Evolutionary conservation across 2,329 filamentous ascomycete genomes (phyloP).

Genomic region (Macrophomina pseudophaseolina): DNA sequence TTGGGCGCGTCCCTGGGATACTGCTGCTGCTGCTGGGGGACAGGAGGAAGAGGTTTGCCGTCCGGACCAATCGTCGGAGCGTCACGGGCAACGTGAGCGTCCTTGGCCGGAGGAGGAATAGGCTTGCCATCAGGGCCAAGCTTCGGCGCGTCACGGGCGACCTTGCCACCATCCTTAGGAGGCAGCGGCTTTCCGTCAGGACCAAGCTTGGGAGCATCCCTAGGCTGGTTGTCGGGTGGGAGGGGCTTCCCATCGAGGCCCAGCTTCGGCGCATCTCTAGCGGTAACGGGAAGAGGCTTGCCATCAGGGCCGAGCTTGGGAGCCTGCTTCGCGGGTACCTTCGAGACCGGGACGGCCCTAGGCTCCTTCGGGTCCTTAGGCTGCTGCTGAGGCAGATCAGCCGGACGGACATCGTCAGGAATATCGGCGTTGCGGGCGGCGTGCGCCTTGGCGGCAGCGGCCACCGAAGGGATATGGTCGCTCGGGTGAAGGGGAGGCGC

Average conservation of each 20-base stretch:
- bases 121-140: not conserved
- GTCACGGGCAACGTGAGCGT: conserved; percentile 4
- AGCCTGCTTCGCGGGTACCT: not conserved
- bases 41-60: not conserved
- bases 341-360: not conserved
- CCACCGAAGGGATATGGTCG: not conserved
- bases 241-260: not conserved
- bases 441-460: not conserved
- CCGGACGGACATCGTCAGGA: conserved; percentile 4
- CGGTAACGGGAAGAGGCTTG: not conserved
- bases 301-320: not conserved
- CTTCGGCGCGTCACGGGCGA: not conserved
- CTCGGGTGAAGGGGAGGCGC: not conserved
- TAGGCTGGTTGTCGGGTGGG: not conserved
- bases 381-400: conserved; percentile 8
- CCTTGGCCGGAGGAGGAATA: not conserved
- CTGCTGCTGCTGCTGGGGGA: too few species aligned
- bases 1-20: not conserved
- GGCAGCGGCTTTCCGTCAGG: not conserved
- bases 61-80: not conserved
- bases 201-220: not conserved
- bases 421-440: not conserved
- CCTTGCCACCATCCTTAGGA: not conserved
- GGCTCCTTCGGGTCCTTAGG: conserved; percentile 7
- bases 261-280: not conserved